Evolutionary conservation across 306 rosid species (phyloP).

Genomic region (Lablab purpureus): DNA sequence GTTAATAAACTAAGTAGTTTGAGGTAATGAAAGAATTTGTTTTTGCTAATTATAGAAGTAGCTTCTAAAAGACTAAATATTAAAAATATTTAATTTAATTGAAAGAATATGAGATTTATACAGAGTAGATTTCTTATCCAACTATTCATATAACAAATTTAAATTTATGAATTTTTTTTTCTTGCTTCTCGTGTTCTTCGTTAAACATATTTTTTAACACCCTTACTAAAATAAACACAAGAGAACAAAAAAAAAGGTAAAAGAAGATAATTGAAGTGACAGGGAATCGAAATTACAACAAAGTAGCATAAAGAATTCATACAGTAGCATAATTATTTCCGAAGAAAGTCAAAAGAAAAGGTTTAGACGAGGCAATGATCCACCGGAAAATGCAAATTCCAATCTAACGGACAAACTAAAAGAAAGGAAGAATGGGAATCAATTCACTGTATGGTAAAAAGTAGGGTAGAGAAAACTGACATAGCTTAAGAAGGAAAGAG

Average conservation of each 20-base stretch:
- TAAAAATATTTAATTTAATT: too few relatives aligned
- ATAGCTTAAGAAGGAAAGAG: neutral
- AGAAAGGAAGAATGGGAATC: neutral
- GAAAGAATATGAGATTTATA: too few relatives aligned
- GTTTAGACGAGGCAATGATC: neutral
- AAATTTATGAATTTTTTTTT: too few relatives aligned
- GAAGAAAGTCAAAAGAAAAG: neutral
- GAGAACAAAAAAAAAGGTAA: neutral
- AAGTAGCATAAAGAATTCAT: constrained; percentile 10
- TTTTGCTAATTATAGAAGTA: too few relatives aligned
- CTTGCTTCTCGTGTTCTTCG: too few relatives aligned
- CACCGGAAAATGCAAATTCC: constrained; percentile 20
- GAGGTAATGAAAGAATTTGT: too few relatives aligned
- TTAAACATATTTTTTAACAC: too few relatives aligned
- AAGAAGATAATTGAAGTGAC: neutral
- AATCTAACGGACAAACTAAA: neutral
- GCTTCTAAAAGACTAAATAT: too few relatives aligned
- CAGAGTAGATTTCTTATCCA: too few relatives aligned
- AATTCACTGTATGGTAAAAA: neutral
- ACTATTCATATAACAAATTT: neutral
- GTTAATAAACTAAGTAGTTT: too few relatives aligned
- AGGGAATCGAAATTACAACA: constrained; percentile 25
- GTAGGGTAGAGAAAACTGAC: constrained; percentile 22
- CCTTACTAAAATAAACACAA: neutral
- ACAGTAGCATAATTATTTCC: neutral